These are phyloP conservation scores for Karstenula rhodostoma DNA, from an alignment of 2,329 filamentous ascomycete species.

Conservation along the genomic window DNA sequence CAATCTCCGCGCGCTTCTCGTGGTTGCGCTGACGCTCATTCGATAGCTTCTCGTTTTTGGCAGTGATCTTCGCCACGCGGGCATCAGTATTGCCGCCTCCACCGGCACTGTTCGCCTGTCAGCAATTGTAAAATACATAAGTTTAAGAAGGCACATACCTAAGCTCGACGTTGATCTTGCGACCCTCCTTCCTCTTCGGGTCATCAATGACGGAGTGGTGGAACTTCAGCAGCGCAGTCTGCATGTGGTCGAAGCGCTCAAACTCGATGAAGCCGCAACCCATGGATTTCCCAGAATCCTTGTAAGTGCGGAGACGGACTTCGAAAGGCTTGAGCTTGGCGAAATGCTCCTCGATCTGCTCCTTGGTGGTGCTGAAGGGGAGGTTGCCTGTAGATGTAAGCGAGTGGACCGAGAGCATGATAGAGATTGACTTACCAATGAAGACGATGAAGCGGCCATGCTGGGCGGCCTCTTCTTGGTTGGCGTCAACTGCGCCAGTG, in stretches of 20 bases:
- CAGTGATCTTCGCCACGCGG: conserved; percentile 78
- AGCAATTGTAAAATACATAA: neutral
- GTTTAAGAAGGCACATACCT: conserved; percentile 64
- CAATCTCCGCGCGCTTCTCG: conserved; percentile 55
- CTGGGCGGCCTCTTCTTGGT: conserved; percentile 27
- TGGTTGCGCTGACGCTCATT: conserved; percentile 67
- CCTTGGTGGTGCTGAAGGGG: conserved; percentile 79
- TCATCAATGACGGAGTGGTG: conserved; percentile 82
- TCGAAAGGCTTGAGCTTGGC: conserved; percentile 73
- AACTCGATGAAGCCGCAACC: conserved; percentile 77
- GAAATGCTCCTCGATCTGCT: conserved; percentile 78
- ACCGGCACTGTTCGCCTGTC: conserved; percentile 67
- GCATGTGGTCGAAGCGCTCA: conserved; percentile 84
- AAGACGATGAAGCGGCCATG: conserved; percentile 76
- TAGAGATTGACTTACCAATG: conserved; percentile 62
- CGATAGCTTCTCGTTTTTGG: conserved; percentile 86
- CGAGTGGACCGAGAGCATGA: conserved; percentile 15
- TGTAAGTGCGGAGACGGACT: conserved; percentile 63
- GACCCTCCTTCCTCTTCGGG: conserved; percentile 62
- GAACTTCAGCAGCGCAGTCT: conserved; percentile 88
- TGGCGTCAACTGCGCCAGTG: conserved; percentile 7
- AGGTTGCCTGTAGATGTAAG: conserved; percentile 72
- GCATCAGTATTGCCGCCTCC: conserved; percentile 80
- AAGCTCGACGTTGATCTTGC: conserved; percentile 91
- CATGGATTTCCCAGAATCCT: conserved; percentile 48